A percentile compares a stretch with the other conserved stretches of the same genome.
Evolutionary conservation across 176 grass and related monocot species (phyloP).

Genomic region (Musa itinerans): DNA sequence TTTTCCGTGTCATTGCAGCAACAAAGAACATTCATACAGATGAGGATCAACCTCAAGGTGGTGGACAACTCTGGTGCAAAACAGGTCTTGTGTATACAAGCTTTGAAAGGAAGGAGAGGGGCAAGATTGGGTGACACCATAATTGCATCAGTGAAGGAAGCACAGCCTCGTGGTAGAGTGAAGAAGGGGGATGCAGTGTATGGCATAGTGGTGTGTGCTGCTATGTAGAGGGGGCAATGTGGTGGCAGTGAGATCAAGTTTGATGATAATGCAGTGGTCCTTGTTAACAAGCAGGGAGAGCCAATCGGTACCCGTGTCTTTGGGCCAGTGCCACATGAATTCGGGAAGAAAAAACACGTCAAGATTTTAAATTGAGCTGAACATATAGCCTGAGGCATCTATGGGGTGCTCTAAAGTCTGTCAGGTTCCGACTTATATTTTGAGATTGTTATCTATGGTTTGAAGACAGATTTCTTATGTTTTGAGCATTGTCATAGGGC

Average conservation of each 20-base stretch:
- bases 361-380: conserved; percentile 81
- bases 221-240: conserved; percentile 66
- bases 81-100: conserved; percentile 86
- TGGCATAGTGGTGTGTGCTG: conserved; percentile 82
- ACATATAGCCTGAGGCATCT: conserved; percentile 54
- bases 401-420: no score
- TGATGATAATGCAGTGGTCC: conserved; percentile 71
- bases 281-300: conserved; percentile 92
- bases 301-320: conserved; percentile 76
- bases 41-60: conserved; percentile 95
- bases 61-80: conserved; percentile 91
- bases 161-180: conserved; percentile 77
- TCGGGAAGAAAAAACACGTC: conserved; percentile 83
- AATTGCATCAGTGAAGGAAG: conserved; percentile 87
- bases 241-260: conserved; percentile 85
- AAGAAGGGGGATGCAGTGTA: conserved; percentile 98
- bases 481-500: no score
- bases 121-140: conserved; percentile 77
- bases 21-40: conserved; percentile 98
- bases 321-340: conserved; percentile 67
- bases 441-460: no score
- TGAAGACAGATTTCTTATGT: no score
- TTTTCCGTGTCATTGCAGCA: conserved; percentile 36
- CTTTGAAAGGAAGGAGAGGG: conserved; percentile 52
- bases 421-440: no score